phyloP scores from a whole-genome alignment of 371 early-diverging fungal species.

The Smittium culicis region DNA sequence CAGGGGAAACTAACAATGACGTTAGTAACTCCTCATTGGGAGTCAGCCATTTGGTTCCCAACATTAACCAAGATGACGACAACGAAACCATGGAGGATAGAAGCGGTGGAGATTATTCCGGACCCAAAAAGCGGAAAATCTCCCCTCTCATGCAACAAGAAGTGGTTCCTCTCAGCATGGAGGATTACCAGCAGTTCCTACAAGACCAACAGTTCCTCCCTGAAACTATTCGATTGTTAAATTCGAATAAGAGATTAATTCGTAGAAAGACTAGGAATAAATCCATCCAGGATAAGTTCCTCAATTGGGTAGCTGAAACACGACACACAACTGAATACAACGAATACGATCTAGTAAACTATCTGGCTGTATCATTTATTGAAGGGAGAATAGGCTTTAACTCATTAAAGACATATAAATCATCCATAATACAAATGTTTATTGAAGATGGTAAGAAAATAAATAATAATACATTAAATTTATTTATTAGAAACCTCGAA shows the following conservation, averaged over 20 bases:
- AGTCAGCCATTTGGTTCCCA: not conserved
- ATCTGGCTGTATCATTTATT: not conserved
- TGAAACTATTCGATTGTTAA: too few relatives aligned
- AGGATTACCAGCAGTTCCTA: not conserved
- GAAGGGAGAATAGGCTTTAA: not conserved
- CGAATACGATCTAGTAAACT: not conserved
- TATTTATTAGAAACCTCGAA: not conserved
- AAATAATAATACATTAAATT: not conserved
- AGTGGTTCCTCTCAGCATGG: not conserved
- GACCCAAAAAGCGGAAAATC: not conserved
- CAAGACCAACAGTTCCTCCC: too few relatives aligned
- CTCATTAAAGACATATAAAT: too few relatives aligned
- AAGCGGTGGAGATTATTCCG: not conserved
- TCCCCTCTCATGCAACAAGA: not conserved
- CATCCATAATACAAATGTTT: not conserved
- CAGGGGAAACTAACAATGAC: not conserved
- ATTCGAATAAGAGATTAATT: too few relatives aligned
- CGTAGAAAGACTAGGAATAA: not conserved
- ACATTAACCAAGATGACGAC: not conserved
- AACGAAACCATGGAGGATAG: not conserved
- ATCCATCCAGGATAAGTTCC: not conserved
- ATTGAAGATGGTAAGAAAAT: not conserved
- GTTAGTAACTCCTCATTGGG: not conserved
- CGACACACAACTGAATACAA: not conserved
- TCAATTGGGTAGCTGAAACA: not conserved